A percentile compares a stretch with the other conserved stretches of the same genome.
These are phyloP conservation scores for Durusdinium trenchii DNA, from an alignment of 73 alveolate genomes.

Conservation along the genomic window DNA sequence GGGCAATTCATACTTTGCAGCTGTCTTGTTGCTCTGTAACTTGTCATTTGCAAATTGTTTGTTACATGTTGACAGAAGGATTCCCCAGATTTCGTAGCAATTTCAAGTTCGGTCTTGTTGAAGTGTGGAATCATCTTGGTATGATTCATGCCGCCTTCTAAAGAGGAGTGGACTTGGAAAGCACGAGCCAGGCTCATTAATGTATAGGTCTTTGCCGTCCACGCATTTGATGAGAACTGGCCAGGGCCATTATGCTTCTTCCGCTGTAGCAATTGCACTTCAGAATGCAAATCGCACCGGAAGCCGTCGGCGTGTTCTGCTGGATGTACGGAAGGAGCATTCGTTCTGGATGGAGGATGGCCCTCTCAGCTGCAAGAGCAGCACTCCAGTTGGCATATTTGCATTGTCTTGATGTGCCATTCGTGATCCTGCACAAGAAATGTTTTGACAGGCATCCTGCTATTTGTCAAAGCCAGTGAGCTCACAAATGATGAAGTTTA, in stretches of 20 bases:
- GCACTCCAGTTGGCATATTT: neutral
- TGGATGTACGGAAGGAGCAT: neutral
- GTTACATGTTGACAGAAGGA: too few relatives aligned
- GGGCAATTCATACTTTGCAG: neutral
- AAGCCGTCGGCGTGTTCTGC: neutral
- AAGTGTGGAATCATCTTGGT: too few relatives aligned
- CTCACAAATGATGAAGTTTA: too few relatives aligned
- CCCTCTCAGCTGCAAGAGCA: neutral
- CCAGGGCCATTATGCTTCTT: neutral
- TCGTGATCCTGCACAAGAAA: neutral
- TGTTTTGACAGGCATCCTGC: too few relatives aligned
- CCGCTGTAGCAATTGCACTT: neutral
- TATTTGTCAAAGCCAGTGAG: too few relatives aligned
- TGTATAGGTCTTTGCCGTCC: neutral
- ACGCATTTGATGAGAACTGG: neutral
- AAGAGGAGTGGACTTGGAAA: neutral
- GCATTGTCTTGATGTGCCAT: neutral
- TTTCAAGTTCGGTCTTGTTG: too few relatives aligned
- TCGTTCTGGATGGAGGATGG: neutral
- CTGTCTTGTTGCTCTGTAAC: too few relatives aligned
- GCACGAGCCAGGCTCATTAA: neutral
- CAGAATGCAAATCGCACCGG: too few relatives aligned
- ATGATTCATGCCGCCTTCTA: too few relatives aligned
- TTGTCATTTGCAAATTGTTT: too few relatives aligned
- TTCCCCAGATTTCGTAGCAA: too few relatives aligned